Evolutionary conservation across 2,329 filamentous ascomycete species (phyloP).

Genomic region (Chaetomium strumarium): DNA sequence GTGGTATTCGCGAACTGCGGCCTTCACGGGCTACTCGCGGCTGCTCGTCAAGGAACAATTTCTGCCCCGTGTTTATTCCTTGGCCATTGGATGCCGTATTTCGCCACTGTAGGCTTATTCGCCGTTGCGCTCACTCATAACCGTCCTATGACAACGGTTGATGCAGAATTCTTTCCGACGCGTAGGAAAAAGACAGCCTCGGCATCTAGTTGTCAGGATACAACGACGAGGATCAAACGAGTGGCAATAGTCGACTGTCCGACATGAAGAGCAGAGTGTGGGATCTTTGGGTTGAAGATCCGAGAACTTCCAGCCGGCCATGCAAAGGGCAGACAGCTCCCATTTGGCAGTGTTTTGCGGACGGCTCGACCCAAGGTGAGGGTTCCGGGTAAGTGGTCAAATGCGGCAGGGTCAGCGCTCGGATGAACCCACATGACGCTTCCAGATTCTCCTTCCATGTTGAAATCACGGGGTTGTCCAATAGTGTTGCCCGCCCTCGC

Average conservation of each 20-base stretch:
- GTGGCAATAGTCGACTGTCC: neutral
- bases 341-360: neutral
- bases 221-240: neutral
- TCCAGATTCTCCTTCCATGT: constrained; percentile 6
- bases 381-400: constrained; percentile 7
- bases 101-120: neutral
- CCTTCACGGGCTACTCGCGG: too few species aligned
- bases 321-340: neutral
- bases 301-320: neutral
- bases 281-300: neutral
- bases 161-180: too few species aligned
- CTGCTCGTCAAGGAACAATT: neutral
- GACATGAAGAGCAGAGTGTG: neutral
- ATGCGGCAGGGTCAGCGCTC: neutral
- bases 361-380: neutral
- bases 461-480: constrained; percentile 1
- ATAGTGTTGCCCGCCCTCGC: neutral
- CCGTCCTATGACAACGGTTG: too few species aligned
- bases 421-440: constrained; percentile 7
- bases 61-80: neutral
- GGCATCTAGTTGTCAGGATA: neutral
- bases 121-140: neutral
- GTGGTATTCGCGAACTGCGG: neutral
- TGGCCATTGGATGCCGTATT: neutral
- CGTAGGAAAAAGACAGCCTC: too few species aligned